Base-by-base conservation (phyloP, 108 stramenopile genomes). In the Nitzschia inconspicua region DNA sequence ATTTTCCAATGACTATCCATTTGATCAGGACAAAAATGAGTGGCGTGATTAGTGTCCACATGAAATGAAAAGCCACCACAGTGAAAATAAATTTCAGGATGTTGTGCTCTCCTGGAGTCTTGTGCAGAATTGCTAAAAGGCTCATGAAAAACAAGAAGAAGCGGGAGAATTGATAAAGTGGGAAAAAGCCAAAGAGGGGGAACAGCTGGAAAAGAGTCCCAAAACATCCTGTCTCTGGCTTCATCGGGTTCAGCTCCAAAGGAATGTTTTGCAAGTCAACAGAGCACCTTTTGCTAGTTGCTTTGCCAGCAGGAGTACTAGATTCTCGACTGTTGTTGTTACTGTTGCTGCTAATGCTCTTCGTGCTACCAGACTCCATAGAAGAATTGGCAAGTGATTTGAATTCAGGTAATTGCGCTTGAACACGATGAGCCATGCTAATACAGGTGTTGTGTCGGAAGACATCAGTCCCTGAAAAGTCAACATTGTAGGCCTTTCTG, bases 1-100 rank as follows among this genome's bases (percentile, higher is more conserved):
- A 86, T 46, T 44, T 58, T 20, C 84, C 84, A 55, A 86, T 73
- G 9, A 86, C 46, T 0, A 57, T 47, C 84, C 80, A 82, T 34
- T 86, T 86, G 56, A 71, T 51, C 14, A 63, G 40, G 4, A 86
- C 62, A 46, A 68, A 72, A 7, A 86, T 24, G 46, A 86, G 49
- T n/a, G 84, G 84, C 0, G 72, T 66, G 22, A 86, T 13, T 14
- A 60, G 16, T 23, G 52, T 57, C 79, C 76, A 75, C 11, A 75
- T 27, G 39, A 73, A 50, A 39, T 77, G 73, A 50, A 73, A 81
- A 9, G 26, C 52, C 14, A 81, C 55, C 44, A 76, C 40, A 7
- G 68, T 72, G 9, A 78, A 14, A 36, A 85, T 60, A 43, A 85
- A 74, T 26, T 49, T 53, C 4, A 36, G 28, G 3, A 81, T 31